Evolutionary conservation across 306 rosid genomes (phyloP), one percentile per base, ranked within the genome.

Genomic region (Glycine soja): DNA sequence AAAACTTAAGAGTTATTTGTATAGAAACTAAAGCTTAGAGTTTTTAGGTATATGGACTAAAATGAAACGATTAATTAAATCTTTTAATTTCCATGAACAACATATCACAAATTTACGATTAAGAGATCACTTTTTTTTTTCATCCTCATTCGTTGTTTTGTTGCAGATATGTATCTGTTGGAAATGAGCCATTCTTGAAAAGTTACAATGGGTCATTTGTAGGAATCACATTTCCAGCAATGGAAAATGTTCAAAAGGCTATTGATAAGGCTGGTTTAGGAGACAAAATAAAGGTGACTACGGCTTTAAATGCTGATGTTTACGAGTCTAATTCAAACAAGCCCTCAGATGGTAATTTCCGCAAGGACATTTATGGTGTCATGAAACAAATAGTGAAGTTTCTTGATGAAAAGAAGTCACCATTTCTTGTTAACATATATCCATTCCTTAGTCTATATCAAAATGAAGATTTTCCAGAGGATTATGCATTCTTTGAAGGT

Each of bases 231-330:
- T 82, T 71, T 32, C 99, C 99, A 16, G 97, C 99, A 15, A 66
- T 95, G 88, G 3, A 83, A 78, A 89, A 95, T 69, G 70, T 95
- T 77, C 97, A 93, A 18, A 87, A 76, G 59, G 97, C 99, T 36
- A 4, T 93, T 12, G 65, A 84, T 34, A 87, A 82, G 18, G 88
- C 92, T 16, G 95, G 97, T 15, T 34, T 51, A 0, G 92, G 88
- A 30, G 72, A 77, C 76, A 82, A 78, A 83, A 56, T 95, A 65
- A 95, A 93, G 59, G 94, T 86, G 51, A 85, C 93, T 0, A 68
- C 89, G 0, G 96, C 99, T 7, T 84, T 90, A 43, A 93, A 95
- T 64, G 97, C 95, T 4, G 99, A 93, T 75, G 97, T 93, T 2
- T 95, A 93, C 5, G 90, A 88, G 3, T 87, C 99, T 0, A 0